Conservation (phyloP, 441 rosid species). For the Erodium moschatum region DNA sequence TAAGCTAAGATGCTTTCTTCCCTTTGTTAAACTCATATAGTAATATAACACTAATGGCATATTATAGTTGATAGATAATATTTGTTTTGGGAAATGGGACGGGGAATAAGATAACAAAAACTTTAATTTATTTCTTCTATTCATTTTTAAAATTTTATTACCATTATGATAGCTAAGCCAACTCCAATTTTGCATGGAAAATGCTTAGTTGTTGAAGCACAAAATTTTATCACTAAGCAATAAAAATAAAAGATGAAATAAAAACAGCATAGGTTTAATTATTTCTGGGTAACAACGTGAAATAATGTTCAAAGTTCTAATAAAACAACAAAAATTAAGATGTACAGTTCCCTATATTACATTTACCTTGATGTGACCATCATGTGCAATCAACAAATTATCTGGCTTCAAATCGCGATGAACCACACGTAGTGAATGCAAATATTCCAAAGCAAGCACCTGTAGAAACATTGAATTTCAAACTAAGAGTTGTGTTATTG, state of each 20-base stretch:
- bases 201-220: background rate
- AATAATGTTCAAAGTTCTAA: background rate
- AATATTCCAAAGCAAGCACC: constrained; percentile 97
- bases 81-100: background rate
- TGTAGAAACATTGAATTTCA: constrained; percentile 18
- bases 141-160: too few species aligned
- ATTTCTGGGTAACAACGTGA: background rate
- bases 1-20: background rate
- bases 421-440: constrained; percentile 88
- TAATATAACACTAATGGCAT: too few species aligned
- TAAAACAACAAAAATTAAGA: background rate
- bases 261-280: background rate
- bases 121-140: too few species aligned
- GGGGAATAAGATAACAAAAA: background rate
- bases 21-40: background rate
- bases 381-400: constrained; percentile 96
- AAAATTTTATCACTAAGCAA: background rate
- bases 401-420: constrained; percentile 99
- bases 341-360: background rate
- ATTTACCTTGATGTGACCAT: constrained; percentile 97
- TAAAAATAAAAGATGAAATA: background rate
- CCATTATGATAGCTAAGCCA: background rate
- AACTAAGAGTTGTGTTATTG: constrained; percentile 13
- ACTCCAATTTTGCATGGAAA: background rate
- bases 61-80: background rate